Conservation (phyloP, 805 yeast genomes). For the Candida dajiaensis region DNA sequence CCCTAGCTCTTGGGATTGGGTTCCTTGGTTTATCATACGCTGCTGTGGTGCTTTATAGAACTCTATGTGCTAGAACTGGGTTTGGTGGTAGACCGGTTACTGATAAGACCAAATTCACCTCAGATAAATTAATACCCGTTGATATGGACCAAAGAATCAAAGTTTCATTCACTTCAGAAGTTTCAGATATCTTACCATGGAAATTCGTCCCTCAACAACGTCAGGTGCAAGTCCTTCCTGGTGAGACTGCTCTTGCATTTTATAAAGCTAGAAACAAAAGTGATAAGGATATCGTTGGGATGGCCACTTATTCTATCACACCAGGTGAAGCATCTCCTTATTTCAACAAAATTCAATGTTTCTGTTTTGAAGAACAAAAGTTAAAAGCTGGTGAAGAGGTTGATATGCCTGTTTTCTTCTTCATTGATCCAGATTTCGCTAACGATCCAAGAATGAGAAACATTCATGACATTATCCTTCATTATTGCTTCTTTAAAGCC, state of each 20-base stretch:
- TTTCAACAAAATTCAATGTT: constrained; percentile 95
- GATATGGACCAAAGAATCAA: constrained; percentile 76
- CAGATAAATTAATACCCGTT: constrained; percentile 84
- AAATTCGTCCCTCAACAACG: constrained; percentile 89
- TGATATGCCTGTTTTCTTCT: constrained; percentile 97
- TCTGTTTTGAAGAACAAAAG: constrained; percentile 96
- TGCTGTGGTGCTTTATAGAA: constrained; percentile 89
- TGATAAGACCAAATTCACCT: constrained; percentile 70
- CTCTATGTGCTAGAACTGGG: constrained; percentile 90
- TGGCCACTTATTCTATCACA: constrained; percentile 96
- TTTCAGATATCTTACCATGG: constrained; percentile 91
- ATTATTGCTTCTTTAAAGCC: constrained; percentile 83
- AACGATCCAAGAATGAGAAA: constrained; percentile 89
- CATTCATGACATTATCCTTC: constrained; percentile 82
- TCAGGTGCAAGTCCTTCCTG: constrained; percentile 89
- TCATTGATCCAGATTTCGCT: constrained; percentile 93
- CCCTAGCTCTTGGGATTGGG: constrained; percentile 59
- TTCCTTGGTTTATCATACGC: constrained; percentile 79
- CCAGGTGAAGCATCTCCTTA: constrained; percentile 97
- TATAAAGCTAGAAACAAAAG: constrained; percentile 86
- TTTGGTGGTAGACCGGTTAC: constrained; percentile 96
- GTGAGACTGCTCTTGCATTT: constrained; percentile 96
- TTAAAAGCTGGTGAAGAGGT: constrained; percentile 94
- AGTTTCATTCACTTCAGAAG: constrained; percentile 87
- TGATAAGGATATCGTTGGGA: constrained; percentile 88